phyloP scores from a whole-genome alignment of 192 early-diverging fungal genomes.

The Dissophora globulifera region DNA sequence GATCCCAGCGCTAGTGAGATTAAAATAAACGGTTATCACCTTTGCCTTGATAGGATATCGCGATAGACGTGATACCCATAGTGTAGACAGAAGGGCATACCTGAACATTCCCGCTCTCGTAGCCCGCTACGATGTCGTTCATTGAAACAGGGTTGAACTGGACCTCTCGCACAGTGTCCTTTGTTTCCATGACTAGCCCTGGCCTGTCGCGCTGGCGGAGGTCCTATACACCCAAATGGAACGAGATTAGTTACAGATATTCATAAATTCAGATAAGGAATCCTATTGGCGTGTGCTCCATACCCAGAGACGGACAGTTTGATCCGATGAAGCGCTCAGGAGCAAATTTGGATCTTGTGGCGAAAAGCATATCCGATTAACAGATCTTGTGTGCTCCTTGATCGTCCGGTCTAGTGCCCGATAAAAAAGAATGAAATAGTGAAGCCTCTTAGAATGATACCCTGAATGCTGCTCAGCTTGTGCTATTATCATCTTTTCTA shows the following conservation, averaged over 20 bases:
- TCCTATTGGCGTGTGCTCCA: not conserved
- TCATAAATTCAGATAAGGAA: not conserved
- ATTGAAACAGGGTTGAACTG: slow-evolving; percentile 73
- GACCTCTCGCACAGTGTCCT: slow-evolving; percentile 82
- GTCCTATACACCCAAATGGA: slow-evolving; percentile 59
- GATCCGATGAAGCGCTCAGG: slow-evolving; percentile 83
- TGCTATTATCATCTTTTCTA: too few relatives aligned
- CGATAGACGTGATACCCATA: too few relatives aligned
- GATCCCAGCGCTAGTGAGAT: slow-evolving; percentile 72
- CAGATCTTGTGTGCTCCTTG: slow-evolving; percentile 75
- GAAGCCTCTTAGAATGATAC: too few relatives aligned
- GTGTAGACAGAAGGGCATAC: slow-evolving; percentile 48
- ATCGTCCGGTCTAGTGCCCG: slow-evolving; percentile 66
- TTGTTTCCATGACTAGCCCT: slow-evolving; percentile 73
- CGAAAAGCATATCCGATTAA: slow-evolving; percentile 84
- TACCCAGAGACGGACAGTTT: slow-evolving; percentile 82
- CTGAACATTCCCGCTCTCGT: slow-evolving; percentile 83
- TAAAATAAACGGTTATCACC: too few relatives aligned
- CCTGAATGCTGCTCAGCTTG: too few relatives aligned
- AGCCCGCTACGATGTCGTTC: slow-evolving; percentile 80
- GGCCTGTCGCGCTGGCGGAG: slow-evolving; percentile 64
- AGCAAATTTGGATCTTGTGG: slow-evolving; percentile 72
- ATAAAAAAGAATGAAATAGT: not conserved
- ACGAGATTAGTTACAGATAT: not conserved
- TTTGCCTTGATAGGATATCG: too few relatives aligned